Percentiles rank a stretch among this genome's conserved stretches.
phyloP scores from a whole-genome alignment of 2,329 filamentous ascomycete species.

The Fusarium tricinctum region DNA sequence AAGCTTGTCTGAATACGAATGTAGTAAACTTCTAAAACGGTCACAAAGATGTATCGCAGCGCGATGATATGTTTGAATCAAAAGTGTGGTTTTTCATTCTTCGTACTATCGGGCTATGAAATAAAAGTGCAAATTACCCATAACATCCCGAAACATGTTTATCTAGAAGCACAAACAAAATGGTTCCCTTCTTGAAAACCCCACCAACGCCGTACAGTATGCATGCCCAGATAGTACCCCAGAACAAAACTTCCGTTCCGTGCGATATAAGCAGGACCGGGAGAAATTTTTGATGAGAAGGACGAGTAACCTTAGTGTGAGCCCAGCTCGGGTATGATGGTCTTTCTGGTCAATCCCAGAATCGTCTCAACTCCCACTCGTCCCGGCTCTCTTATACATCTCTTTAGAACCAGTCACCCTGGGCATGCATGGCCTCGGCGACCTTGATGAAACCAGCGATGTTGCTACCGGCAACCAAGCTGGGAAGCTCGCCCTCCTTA shows the following conservation, averaged over 20 bases:
- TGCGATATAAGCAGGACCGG: slow-evolving; percentile 23
- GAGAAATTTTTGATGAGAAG: slow-evolving; percentile 15
- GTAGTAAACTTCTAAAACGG: too few species aligned
- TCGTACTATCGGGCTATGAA: slow-evolving; percentile 40
- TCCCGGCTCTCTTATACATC: slow-evolving; percentile 7
- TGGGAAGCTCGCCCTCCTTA: slow-evolving; percentile 86
- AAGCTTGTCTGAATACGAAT: too few species aligned
- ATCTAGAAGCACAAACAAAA: slow-evolving; percentile 35
- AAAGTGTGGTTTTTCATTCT: slow-evolving; percentile 38
- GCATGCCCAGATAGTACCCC: slow-evolving; percentile 43
- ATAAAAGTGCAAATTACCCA: slow-evolving; percentile 19
- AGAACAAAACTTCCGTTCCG: slow-evolving; percentile 40
- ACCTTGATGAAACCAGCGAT: slow-evolving; percentile 99
- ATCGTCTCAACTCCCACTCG: slow-evolving; percentile 2
- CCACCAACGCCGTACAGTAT: slow-evolving; percentile 50
- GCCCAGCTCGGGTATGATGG: slow-evolving; percentile 46
- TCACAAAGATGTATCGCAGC: too few species aligned
- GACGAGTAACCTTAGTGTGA: slow-evolving; percentile 41
- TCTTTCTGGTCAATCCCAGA: slow-evolving; percentile 28
- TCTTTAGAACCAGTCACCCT: slow-evolving; percentile 87
- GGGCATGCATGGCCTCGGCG: slow-evolving; percentile 91
- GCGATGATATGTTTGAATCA: slow-evolving; percentile 1
- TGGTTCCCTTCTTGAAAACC: slow-evolving; percentile 40
- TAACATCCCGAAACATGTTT: slow-evolving; percentile 35
- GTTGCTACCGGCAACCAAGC: slow-evolving; percentile 92